Percentiles rank a stretch among this genome's conserved stretches.
Evolutionary conservation across 2,329 filamentous ascomycete genomes (phyloP).

Genomic region (Phialophora chinensis): DNA sequence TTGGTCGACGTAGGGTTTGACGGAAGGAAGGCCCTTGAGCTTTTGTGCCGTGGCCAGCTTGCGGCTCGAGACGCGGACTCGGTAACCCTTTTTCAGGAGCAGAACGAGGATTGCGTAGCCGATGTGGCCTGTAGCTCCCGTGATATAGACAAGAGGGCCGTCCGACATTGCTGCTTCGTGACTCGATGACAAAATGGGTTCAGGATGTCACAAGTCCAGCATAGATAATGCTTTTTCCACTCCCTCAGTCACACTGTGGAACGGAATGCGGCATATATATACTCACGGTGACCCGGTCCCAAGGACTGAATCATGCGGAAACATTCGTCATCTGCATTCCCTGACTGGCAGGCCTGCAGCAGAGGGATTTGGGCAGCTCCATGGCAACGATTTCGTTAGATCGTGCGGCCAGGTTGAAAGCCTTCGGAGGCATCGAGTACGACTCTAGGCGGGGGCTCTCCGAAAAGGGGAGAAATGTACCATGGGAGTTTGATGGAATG

Average conservation of each 20-base stretch:
- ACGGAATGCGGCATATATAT: not conserved
- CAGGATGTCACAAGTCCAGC: not conserved
- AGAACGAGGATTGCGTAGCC: constrained; percentile 35
- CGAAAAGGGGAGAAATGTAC: not conserved
- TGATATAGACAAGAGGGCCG: constrained; percentile 27
- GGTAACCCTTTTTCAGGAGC: constrained; percentile 38
- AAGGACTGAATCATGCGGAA: not conserved
- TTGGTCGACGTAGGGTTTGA: constrained; percentile 18
- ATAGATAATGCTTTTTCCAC: not conserved
- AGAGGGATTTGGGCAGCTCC: not conserved
- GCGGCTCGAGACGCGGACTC: constrained; percentile 39
- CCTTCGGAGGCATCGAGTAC: not conserved
- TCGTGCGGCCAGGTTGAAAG: not conserved
- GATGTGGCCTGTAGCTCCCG: constrained; percentile 40
- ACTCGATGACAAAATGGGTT: not conserved
- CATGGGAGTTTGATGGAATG: too few relatives aligned
- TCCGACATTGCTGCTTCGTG: constrained; percentile 1
- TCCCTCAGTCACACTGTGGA: not conserved
- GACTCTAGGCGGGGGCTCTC: not conserved
- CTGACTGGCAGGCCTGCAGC: not conserved
- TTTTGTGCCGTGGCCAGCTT: constrained; percentile 32
- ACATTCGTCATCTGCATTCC: not conserved
- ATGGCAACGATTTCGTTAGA: not conserved
- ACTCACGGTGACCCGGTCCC: not conserved
- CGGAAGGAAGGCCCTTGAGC: constrained; percentile 26